These are phyloP conservation scores for Apiospora phragmitis DNA, from an alignment of 2,329 filamentous ascomycete genomes.

Conservation along the genomic window DNA sequence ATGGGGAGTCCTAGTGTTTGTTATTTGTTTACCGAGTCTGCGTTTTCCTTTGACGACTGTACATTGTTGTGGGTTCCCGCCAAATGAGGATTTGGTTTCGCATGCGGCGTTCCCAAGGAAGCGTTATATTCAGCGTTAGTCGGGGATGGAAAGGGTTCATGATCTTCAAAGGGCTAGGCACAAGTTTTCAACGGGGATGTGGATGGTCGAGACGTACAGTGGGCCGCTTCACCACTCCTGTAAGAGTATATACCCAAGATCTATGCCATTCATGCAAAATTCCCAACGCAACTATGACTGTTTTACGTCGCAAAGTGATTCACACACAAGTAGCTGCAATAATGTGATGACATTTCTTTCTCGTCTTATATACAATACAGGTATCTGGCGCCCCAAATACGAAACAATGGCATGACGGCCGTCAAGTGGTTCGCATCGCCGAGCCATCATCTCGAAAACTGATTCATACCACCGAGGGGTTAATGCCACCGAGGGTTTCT, in stretches of 20 bases:
- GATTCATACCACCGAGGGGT: too few species aligned
- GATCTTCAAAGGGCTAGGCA: neutral
- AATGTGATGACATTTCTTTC: neutral
- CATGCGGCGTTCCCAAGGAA: neutral
- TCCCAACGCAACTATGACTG: too few species aligned
- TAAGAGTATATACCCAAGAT: conserved; percentile 7
- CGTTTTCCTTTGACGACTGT: neutral
- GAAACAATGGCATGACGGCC: neutral
- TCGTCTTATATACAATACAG: neutral
- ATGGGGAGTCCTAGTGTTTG: neutral
- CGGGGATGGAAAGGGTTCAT: neutral
- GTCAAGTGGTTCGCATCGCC: neutral
- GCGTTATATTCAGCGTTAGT: neutral
- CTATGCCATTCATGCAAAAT: neutral
- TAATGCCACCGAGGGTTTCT: too few species aligned
- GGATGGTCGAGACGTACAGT: neutral
- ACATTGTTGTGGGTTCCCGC: neutral
- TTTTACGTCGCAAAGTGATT: neutral
- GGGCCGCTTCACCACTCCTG: neutral
- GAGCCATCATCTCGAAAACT: neutral
- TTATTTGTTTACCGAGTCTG: neutral
- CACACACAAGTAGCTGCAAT: neutral
- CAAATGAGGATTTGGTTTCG: neutral
- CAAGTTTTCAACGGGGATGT: neutral
- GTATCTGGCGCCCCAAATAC: neutral